These are phyloP conservation scores for Trametes villosa DNA, from an alignment of 768 basidiomycete genomes.

Conservation along the genomic window DNA sequence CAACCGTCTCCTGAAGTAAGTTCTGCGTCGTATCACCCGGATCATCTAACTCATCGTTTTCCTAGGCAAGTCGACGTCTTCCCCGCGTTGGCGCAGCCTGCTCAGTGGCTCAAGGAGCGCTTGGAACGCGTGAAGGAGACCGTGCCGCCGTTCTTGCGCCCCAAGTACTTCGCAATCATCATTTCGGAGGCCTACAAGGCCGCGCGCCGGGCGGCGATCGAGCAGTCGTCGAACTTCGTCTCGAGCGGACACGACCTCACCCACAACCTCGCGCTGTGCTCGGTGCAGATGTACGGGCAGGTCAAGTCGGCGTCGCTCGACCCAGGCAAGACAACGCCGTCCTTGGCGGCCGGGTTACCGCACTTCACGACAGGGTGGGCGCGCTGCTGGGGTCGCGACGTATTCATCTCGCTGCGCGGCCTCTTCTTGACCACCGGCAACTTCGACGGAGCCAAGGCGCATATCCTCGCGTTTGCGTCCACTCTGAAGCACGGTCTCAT, in stretches of 20 bases:
- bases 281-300: conserved; percentile 88
- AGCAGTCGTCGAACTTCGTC: conserved; percentile 89
- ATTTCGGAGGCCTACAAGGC: conserved; percentile 93
- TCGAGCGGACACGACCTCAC: conserved; percentile 86
- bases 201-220: conserved; percentile 78
- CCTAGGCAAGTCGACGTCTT: conserved; percentile 61
- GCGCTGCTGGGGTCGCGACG: conserved; percentile 94
- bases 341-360: conserved; percentile 92
- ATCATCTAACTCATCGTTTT: conserved; percentile 7
- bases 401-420: conserved; percentile 92
- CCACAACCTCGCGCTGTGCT: conserved; percentile 84
- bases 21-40: conserved; percentile 18
- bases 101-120: conserved; percentile 86
- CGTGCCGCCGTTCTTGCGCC: conserved; percentile 86
- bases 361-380: conserved; percentile 96
- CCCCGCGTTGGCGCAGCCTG: conserved; percentile 71
- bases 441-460: conserved; percentile 80
- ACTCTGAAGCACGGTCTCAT: conserved; percentile 95
- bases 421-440: conserved; percentile 94
- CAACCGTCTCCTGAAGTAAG: conserved; percentile 70
- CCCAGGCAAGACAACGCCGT: conserved; percentile 69
- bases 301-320: conserved; percentile 92
- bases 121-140: conserved; percentile 77
- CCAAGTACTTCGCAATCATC: conserved; percentile 94
- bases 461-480: conserved; percentile 92